These are phyloP conservation scores for Phaffomyces thermotolerans DNA, from an alignment of 805 yeast species.

Conservation along the genomic window DNA sequence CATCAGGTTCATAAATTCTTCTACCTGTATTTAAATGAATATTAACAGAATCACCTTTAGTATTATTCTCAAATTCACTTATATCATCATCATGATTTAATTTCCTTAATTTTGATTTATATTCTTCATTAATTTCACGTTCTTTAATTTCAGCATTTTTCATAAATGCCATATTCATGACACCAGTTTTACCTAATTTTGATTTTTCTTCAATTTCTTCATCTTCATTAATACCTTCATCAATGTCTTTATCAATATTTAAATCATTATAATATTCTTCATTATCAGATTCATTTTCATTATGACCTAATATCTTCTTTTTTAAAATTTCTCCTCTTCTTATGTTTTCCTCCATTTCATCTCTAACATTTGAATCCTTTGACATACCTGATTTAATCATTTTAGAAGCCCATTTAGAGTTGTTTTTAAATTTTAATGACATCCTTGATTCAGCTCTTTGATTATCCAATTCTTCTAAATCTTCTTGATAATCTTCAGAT, in stretches of 20 bases:
- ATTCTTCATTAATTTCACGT: conserved; percentile 48
- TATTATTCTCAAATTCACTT: conserved; percentile 29
- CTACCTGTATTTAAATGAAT: conserved; percentile 64
- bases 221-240: conserved; percentile 21
- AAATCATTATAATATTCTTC: conserved; percentile 33
- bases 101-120: conserved; percentile 43
- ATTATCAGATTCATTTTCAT: conserved; percentile 36
- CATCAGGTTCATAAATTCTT: conserved; percentile 65
- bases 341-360: conserved; percentile 91
- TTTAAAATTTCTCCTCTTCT: conserved; percentile 76
- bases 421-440: conserved; percentile 83
- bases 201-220: conserved; percentile 27
- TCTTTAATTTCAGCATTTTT: conserved; percentile 74
- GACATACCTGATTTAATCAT: conserved; percentile 87
- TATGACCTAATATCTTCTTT: conserved; percentile 58
- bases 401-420: conserved; percentile 83
- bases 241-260: conserved; percentile 31
- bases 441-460: conserved; percentile 89
- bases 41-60: conserved; percentile 34
- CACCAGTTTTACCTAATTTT: conserved; percentile 75
- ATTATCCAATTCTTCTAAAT: conserved; percentile 52
- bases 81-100: conserved; percentile 41
- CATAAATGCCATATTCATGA: conserved; percentile 94
- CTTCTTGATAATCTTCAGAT: conserved; percentile 37
- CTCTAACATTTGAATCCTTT: conserved; percentile 76